phyloP scores from a whole-genome alignment of 805 yeast species.

The Lipomyces mesembrius region DNA sequence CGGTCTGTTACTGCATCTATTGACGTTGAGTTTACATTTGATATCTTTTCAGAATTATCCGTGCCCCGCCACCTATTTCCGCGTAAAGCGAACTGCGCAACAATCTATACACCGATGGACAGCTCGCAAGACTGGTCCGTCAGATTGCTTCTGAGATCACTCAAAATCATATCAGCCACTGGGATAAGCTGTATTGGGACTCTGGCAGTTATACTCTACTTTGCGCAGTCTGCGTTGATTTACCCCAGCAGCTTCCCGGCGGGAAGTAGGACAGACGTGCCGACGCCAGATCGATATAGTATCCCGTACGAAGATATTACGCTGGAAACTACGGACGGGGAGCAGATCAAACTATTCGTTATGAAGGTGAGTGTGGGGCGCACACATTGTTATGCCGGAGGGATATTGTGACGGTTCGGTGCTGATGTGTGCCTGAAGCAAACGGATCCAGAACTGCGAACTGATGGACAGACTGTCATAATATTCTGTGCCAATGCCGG shows the following conservation, averaged over 20 bases:
- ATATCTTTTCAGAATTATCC: not conserved
- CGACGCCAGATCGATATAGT: conserved; percentile 73
- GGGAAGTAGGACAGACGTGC: conserved; percentile 67
- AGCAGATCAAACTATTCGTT: conserved; percentile 65
- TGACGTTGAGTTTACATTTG: not conserved
- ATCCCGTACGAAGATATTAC: conserved; percentile 66
- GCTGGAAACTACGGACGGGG: conserved; percentile 72
- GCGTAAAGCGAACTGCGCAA: not conserved
- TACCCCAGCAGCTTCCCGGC: conserved; percentile 83
- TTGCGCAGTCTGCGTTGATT: conserved; percentile 67
- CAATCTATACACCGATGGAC: not conserved
- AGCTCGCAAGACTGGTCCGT: conserved; percentile 27
- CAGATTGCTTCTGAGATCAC: conserved; percentile 24
- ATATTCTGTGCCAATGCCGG: conserved; percentile 94
- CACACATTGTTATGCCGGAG: not conserved
- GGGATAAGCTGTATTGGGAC: conserved; percentile 34
- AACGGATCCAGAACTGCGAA: conserved; percentile 22
- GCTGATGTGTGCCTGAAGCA: conserved; percentile 14
- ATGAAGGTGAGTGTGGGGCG: conserved; percentile 45
- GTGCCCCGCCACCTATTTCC: conserved; percentile 1
- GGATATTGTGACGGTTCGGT: not conserved
- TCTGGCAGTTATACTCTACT: conserved; percentile 51
- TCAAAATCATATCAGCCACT: conserved; percentile 33
- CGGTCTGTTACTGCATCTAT: not conserved
- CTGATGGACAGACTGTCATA: conserved; percentile 59